Conservation (phyloP, 2,329 filamentous ascomycete species). For the Aspergillus luchuensis region DNA sequence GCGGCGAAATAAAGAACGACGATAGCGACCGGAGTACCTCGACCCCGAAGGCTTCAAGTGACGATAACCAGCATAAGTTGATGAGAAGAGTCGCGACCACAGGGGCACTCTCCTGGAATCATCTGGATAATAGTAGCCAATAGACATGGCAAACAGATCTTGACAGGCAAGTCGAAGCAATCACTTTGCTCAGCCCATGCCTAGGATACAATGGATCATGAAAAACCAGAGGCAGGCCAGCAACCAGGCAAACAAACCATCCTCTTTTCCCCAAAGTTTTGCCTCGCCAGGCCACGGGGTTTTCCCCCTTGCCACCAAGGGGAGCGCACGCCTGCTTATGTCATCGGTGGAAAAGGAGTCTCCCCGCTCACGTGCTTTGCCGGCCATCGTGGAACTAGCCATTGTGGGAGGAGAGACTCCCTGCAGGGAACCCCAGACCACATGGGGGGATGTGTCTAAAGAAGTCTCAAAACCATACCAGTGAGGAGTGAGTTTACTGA, state of each 20-base stretch:
- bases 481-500: not conserved
- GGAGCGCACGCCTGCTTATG: not conserved
- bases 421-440: no score
- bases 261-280: not conserved
- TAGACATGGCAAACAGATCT: conserved; percentile 34
- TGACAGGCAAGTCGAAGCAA: conserved; percentile 16
- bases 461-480: not conserved
- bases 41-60: conserved; percentile 31
- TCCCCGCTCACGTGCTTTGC: not conserved
- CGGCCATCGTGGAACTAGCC: not conserved
- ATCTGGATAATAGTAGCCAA: conserved; percentile 43
- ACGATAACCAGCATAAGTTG: conserved; percentile 34
- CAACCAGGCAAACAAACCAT: not conserved
- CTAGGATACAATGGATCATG: conserved; percentile 7
- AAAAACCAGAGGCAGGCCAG: conserved; percentile 4
- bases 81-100: conserved; percentile 31
- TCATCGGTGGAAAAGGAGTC: not conserved
- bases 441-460: not conserved
- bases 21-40: conserved; percentile 28
- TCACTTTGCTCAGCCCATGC: conserved; percentile 17
- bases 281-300: not conserved
- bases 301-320: not conserved
- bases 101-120: conserved; percentile 45
- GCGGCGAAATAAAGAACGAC: conserved; percentile 34
- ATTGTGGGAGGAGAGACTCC: no score